Percentiles rank a stretch among this genome's conserved stretches.
These are phyloP conservation scores for Exobasidium cylindrosporum DNA, from an alignment of 1,284 basidiomycete species.

Conservation along the genomic window DNA sequence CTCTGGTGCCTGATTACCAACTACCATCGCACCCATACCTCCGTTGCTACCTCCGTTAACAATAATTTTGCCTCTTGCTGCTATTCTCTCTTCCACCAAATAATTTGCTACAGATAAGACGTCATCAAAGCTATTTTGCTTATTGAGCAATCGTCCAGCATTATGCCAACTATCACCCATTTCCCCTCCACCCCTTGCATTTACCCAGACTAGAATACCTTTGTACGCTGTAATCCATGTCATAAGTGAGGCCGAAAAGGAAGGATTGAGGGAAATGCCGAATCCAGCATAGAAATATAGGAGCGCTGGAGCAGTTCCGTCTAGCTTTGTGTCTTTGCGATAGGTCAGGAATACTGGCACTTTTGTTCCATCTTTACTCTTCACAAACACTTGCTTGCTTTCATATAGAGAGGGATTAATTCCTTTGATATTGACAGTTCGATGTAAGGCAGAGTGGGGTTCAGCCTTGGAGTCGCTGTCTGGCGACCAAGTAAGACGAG, in stretches of 20 bases:
- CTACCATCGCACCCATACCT: slow-evolving; percentile 74
- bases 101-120: slow-evolving; percentile 63
- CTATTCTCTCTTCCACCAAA: slow-evolving; percentile 70
- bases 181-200: slow-evolving; percentile 72
- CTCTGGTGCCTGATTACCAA: slow-evolving; percentile 73
- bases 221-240: slow-evolving; percentile 74
- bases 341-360: slow-evolving; percentile 79
- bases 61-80: slow-evolving; percentile 69
- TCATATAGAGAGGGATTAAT: slow-evolving; percentile 71
- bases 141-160: slow-evolving; percentile 45
- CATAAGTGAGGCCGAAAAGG: slow-evolving; percentile 70
- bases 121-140: slow-evolving; percentile 73
- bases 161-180: slow-evolving; percentile 60
- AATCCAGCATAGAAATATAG: slow-evolving; percentile 67
- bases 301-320: slow-evolving; percentile 74
- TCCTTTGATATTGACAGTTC: slow-evolving; percentile 57
- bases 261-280: slow-evolving; percentile 68
- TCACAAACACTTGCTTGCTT: slow-evolving; percentile 63
- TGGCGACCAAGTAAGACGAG: slow-evolving; percentile 36
- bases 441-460: slow-evolving; percentile 15
- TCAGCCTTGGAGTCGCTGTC: slow-evolving; percentile 42
- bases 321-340: slow-evolving; percentile 68
- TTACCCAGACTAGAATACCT: slow-evolving; percentile 67
- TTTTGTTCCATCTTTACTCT: slow-evolving; percentile 72
- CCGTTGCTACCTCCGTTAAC: slow-evolving; percentile 62